A percentile compares a stretch with the other conserved stretches of the same genome.
phyloP scores from a whole-genome alignment of 192 early-diverging fungal genomes.

The Bifiguratus adelaidae region DNA sequence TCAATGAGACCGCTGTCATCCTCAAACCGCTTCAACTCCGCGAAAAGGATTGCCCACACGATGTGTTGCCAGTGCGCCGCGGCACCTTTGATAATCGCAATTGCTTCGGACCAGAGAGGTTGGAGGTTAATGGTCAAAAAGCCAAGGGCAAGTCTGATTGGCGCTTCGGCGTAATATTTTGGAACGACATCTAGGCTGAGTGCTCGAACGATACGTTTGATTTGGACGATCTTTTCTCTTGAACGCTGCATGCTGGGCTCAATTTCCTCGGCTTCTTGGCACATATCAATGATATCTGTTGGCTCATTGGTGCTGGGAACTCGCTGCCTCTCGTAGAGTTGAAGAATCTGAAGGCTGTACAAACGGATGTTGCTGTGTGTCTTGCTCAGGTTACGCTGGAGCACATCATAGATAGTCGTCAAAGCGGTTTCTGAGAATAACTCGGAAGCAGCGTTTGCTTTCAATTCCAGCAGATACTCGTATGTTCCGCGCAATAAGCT shows the following conservation, averaged over 20 bases:
- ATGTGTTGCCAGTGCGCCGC: constrained; percentile 35
- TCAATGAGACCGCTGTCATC: constrained; percentile 46
- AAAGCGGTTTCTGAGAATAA: constrained; percentile 29
- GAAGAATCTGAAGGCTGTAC: constrained; percentile 59
- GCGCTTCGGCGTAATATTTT: constrained; percentile 52
- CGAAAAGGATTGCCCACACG: constrained; percentile 53
- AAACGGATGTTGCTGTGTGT: constrained; percentile 41
- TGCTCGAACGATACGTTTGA: constrained; percentile 65
- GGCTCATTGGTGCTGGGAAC: constrained; percentile 15
- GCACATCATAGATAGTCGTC: constrained; percentile 28
- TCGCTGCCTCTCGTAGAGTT: constrained; percentile 58
- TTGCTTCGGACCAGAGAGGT: constrained; percentile 74
- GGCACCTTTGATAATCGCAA: constrained; percentile 38
- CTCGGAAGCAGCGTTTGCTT: constrained; percentile 7
- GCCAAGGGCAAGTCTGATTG: constrained; percentile 54
- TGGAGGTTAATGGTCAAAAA: constrained; percentile 75
- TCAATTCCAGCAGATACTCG: too few relatives aligned
- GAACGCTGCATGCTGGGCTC: constrained; percentile 45
- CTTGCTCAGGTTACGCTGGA: constrained; percentile 51
- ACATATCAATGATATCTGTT: constrained; percentile 40
- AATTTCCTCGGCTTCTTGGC: constrained; percentile 53
- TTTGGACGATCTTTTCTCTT: constrained; percentile 71
- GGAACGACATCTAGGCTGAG: too few relatives aligned
- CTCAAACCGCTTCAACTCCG: constrained; percentile 41
- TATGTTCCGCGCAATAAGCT: too few relatives aligned